A percentile compares a stretch with the other conserved stretches of the same genome.
These are phyloP conservation scores for Cylindricascospora bacillispora DNA, from an alignment of 1,139 yeast species.

Conservation along the genomic window DNA sequence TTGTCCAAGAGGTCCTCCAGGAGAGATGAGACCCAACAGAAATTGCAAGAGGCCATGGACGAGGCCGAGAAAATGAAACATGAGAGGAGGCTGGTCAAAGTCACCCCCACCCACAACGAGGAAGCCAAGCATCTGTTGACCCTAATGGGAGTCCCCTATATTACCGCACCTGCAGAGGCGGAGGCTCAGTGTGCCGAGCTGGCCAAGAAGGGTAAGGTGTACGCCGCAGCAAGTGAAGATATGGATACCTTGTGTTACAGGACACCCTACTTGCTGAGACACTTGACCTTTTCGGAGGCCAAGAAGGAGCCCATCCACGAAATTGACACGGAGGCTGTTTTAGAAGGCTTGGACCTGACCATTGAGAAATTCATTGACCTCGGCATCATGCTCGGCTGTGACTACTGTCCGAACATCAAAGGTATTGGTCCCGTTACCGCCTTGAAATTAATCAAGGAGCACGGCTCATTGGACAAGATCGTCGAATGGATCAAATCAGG, in stretches of 20 bases:
- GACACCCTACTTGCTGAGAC: constrained; percentile 73
- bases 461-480: constrained; percentile 66
- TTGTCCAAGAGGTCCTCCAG: constrained; percentile 71
- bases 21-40: constrained; percentile 73
- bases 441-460: constrained; percentile 72
- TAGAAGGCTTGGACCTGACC: constrained; percentile 65
- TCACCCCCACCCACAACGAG: constrained; percentile 79
- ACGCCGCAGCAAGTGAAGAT: constrained; percentile 97
- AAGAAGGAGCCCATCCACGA: constrained; percentile 88
- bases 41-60: constrained; percentile 30
- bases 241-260: constrained; percentile 95
- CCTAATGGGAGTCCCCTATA: constrained; percentile 90
- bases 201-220: constrained; percentile 79
- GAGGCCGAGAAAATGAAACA: constrained; percentile 67
- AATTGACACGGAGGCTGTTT: constrained; percentile 51
- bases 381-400: constrained; percentile 91
- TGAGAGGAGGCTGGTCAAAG: constrained; percentile 84
- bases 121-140: constrained; percentile 73
- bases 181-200: constrained; percentile 97
- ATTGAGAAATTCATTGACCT: constrained; percentile 71
- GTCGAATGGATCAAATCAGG: constrained; percentile 53
- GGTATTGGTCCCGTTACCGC: constrained; percentile 98
- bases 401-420: constrained; percentile 86
- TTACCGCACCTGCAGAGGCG: constrained; percentile 95
- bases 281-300: constrained; percentile 87